Evolutionary conservation across 169 alveolate genomes (phyloP).

Genomic region (Plasmodium gonderi): DNA sequence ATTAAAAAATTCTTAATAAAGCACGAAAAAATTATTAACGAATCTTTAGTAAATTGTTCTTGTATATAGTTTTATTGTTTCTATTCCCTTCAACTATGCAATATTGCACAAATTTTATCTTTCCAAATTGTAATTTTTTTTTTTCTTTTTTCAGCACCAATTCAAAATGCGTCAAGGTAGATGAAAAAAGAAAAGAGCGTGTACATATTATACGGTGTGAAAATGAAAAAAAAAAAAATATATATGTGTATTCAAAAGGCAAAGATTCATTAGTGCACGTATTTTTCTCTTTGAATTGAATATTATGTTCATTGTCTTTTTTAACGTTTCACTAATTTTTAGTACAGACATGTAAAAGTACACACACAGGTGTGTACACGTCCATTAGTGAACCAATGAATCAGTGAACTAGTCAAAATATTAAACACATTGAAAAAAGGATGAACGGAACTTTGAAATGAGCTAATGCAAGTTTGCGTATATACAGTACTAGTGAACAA

Average conservation of each 20-base stretch:
- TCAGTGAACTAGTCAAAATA: too few relatives aligned
- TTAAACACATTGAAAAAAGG: too few relatives aligned
- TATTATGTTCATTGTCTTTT: neutral
- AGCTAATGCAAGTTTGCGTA: too few relatives aligned
- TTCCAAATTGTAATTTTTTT: neutral
- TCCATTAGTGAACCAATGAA: neutral
- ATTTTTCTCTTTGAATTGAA: neutral
- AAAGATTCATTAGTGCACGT: slow-evolving; percentile 8
- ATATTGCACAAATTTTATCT: too few relatives aligned
- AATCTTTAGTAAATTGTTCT: too few relatives aligned
- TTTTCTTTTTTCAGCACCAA: neutral
- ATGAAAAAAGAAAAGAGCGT: neutral
- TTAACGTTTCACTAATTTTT: neutral
- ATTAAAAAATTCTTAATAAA: too few relatives aligned
- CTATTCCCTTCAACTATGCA: too few relatives aligned
- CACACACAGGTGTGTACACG: neutral
- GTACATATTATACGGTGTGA: neutral
- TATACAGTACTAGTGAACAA: too few relatives aligned
- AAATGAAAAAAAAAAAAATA: neutral
- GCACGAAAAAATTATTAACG: too few relatives aligned
- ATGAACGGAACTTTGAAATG: too few relatives aligned
- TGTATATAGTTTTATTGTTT: too few relatives aligned
- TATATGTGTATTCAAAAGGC: neutral
- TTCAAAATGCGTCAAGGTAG: neutral
- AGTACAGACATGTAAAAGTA: neutral